Evolutionary conservation across 2,329 filamentous ascomycete genomes (phyloP), one percentile per base, ranked within the genome.

Genomic region (Lithohypha guttulata): DNA sequence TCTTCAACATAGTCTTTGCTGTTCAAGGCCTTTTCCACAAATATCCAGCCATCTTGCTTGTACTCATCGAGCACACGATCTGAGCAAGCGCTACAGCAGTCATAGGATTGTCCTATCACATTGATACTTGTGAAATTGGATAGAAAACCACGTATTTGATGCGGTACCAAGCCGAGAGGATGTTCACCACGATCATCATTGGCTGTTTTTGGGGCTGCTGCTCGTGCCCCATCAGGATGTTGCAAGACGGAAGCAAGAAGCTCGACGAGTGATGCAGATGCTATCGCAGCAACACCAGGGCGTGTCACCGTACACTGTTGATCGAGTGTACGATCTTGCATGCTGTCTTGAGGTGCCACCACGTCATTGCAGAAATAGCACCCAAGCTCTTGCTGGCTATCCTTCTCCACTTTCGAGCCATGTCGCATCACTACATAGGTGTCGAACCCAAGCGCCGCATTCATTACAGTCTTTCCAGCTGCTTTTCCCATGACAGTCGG

Each of bases 311-410:
- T 98, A 61, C 91, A 98, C 62, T 96, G 91, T 59, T 98, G 91
- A 57, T 98, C 91, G 8, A 98, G 77, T 0, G 91, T 96, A 51
- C 87, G 84, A 54, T 94, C 86, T 60, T 89, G 94, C 55, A 94
- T 74, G 2, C 86, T 94, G 84, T 93, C 53, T 46, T 81, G 81
- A 15, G 91, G 91, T 5, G 89, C 84, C 34, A 96, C 89, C 18
- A 98, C 89, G 58, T 98, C 91, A 54, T 93, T 96, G 64, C 91
- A 98, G 61, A 96, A 98, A 59, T 98, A 98, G 62, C 91, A 98
- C 7, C 91, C 91, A 18, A 96, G 69, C 18, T 84, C 77, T 20
- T 32, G n/a, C 18, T 25, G 30, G 13, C 64, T 69, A 8, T 73
- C 67, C 35, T 69, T 64, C 28, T 62, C 58, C 3, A 69, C 67